These are phyloP conservation scores for Silybum marianum DNA, from an alignment of 129 eudicot genomes.

Conservation along the genomic window DNA sequence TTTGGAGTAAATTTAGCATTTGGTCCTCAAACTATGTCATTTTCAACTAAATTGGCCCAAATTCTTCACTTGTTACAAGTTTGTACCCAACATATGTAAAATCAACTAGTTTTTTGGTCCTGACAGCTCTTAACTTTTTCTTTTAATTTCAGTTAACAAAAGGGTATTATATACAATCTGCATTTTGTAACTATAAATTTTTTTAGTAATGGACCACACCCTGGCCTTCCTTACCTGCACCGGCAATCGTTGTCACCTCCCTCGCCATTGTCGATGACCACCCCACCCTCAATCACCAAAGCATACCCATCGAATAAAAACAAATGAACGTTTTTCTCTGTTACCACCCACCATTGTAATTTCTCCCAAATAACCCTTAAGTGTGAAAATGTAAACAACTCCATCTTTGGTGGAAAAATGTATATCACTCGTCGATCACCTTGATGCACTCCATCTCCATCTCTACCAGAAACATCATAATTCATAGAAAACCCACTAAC, in stretches of 20 bases:
- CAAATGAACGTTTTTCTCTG: neutral
- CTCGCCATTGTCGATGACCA: neutral
- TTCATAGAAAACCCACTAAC: neutral
- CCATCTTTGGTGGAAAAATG: neutral
- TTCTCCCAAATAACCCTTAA: neutral
- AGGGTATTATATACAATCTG: neutral
- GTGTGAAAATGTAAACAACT: neutral
- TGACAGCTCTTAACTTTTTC: neutral
- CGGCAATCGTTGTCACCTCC: neutral
- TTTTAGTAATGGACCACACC: neutral
- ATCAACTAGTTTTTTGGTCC: neutral
- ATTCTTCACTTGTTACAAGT: too few relatives aligned
- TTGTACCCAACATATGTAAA: neutral
- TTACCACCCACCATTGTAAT: neutral
- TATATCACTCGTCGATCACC: neutral
- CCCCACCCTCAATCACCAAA: neutral
- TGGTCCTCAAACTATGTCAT: neutral
- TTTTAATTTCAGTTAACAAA: neutral
- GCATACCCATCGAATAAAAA: neutral
- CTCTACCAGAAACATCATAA: neutral
- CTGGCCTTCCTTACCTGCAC: neutral
- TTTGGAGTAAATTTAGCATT: too few relatives aligned
- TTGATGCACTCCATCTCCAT: neutral
- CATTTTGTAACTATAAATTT: too few relatives aligned
- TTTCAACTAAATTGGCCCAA: too few relatives aligned